Evolutionary conservation across 495 filamentous ascomycete genomes (phyloP), one percentile per base, ranked within the genome.

Genomic region (Parathielavia hyrcaniae): DNA sequence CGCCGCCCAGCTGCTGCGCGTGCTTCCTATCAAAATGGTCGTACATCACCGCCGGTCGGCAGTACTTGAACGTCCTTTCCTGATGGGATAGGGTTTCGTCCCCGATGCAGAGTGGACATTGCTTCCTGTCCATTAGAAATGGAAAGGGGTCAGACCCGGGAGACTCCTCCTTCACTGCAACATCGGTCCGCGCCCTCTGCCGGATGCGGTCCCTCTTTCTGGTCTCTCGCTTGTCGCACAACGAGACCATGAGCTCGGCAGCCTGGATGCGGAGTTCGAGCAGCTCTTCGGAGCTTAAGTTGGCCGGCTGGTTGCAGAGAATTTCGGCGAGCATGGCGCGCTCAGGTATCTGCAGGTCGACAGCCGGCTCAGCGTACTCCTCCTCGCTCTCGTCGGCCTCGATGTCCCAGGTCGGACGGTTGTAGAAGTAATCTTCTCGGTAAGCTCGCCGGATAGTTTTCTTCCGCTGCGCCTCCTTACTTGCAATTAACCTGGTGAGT

Each of bases 371-470:
- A 38, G 10, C 35, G 9, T 38, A 38, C 13, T 38, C 35, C 4
- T 38, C 35, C 35, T 20, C 17, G 26, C 17, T 11, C 17, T 45
- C 26, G 26, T 30, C 26, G 11, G 23, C 20, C 45, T 48, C 44
- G 49, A 70, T 65, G 51, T 69, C 66, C 67, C 59, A 63, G 11
- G 64, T 64, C 35, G 62, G 66, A 40, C 66, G 60, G 52, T 63
- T 61, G 52, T 65, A 53, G 48, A 66, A 69, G 57, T 64, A 69
- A 44, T 66, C 7, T 17, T 59, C 57, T 19, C 60, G 50, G 57
- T 68, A 70, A 22, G 58, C 58, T 35, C 23, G 45, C 40, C 26
- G 4, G 26, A 67, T 34, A n/a, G 39, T 20, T 22, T 55, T 61
- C 17, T 57, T 58, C 13, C 59, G 56, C 50, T 64, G 39, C 32